phyloP scores from a whole-genome alignment of 2,329 filamentous ascomycete genomes.

The Claviceps monticola region DNA sequence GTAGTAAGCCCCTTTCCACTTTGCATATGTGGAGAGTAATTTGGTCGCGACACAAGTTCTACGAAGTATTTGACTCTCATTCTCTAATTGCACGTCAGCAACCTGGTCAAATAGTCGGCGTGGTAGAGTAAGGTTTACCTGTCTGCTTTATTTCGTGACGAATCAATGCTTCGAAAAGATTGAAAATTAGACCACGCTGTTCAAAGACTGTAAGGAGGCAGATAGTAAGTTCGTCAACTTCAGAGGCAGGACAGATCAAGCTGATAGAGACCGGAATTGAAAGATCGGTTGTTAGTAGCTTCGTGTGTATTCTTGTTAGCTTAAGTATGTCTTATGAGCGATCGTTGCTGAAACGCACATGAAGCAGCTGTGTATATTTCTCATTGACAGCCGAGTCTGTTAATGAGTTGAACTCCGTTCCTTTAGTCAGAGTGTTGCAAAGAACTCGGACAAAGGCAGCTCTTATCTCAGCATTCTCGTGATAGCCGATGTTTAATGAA shows the following conservation, averaged over 20 bases:
- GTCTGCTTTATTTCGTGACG: constrained; percentile 57
- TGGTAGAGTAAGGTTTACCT: constrained; percentile 20
- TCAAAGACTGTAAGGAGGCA: constrained; percentile 58
- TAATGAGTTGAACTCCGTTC: constrained; percentile 55
- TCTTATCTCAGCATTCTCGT: constrained; percentile 55
- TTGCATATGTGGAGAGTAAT: constrained; percentile 57
- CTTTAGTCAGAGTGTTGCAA: constrained; percentile 57
- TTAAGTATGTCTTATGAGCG: neutral
- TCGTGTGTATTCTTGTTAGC: neutral
- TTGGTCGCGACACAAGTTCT: constrained; percentile 59
- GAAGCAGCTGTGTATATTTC: constrained; percentile 52
- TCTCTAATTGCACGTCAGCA: constrained; percentile 30
- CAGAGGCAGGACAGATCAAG: constrained; percentile 50
- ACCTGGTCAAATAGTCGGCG: neutral
- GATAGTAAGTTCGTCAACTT: constrained; percentile 56
- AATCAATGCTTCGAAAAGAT: constrained; percentile 50
- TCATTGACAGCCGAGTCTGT: constrained; percentile 54
- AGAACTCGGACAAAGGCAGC: constrained; percentile 58
- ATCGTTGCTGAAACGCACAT: constrained; percentile 19
- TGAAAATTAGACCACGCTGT: constrained; percentile 47
- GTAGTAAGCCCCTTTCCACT: constrained; percentile 54
- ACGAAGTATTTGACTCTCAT: constrained; percentile 53
- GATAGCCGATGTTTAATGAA: constrained; percentile 55
- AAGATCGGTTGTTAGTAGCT: constrained; percentile 49
- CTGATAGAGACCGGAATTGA: constrained; percentile 50